Percentiles rank a stretch among this genome's conserved stretches.
Evolutionary conservation across 2,329 filamentous ascomycete species (phyloP).

Genomic region (Xylaria sp.): DNA sequence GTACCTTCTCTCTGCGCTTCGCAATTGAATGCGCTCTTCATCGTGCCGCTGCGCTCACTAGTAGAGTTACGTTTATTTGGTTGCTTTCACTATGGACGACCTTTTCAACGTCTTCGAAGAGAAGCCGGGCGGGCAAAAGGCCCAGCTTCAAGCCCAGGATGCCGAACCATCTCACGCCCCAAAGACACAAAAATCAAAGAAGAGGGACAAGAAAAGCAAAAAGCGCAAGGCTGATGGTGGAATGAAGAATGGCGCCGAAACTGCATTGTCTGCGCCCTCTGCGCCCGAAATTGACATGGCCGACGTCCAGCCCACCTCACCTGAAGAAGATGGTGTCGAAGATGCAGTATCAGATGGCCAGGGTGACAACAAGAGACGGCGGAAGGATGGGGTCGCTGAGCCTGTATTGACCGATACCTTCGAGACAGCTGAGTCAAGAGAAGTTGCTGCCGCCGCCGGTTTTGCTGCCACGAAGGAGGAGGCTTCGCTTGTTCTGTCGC

Average conservation of each 20-base stretch:
- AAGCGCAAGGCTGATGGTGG: constrained; percentile 88
- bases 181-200: constrained; percentile 57
- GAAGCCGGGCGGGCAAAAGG: constrained; percentile 61
- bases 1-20: not conserved
- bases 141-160: constrained; percentile 49
- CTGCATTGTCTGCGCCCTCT: constrained; percentile 47
- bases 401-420: constrained; percentile 93
- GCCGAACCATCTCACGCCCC: constrained; percentile 45
- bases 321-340: constrained; percentile 50
- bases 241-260: constrained; percentile 64
- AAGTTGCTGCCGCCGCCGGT: constrained; percentile 83
- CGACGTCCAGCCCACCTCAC: constrained; percentile 51
- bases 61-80: not conserved
- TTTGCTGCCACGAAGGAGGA: constrained; percentile 66
- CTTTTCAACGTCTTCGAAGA: constrained; percentile 86
- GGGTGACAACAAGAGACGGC: constrained; percentile 70
- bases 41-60: not conserved
- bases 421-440: constrained; percentile 91
- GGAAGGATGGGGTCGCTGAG: constrained; percentile 72
- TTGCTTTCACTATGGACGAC: constrained; percentile 65
- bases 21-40: not conserved
- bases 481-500: constrained; percentile 82
- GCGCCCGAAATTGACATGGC: constrained; percentile 49
- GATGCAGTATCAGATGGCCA: constrained; percentile 56
- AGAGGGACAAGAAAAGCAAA: constrained; percentile 68